These are phyloP conservation scores for Atractiella rhizophila DNA, from an alignment of 768 basidiomycete genomes.

Conservation along the genomic window DNA sequence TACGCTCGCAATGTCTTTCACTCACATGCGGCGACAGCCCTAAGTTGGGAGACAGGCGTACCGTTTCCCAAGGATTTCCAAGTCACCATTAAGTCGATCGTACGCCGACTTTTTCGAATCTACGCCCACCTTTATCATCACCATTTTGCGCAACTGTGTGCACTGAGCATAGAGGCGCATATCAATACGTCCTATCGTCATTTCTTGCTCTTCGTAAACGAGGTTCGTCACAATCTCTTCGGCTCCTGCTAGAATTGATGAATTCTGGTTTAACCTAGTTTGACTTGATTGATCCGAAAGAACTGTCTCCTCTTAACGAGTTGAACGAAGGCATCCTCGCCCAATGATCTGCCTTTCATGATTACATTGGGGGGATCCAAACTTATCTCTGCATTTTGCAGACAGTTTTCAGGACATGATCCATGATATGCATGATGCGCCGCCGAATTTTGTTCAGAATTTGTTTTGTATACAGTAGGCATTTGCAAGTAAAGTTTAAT, in stretches of 20 bases:
- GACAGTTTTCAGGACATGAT: no score
- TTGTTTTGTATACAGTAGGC: no score
- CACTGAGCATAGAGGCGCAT: slow-evolving; percentile 92
- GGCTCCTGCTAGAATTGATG: no score
- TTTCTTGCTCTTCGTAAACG: slow-evolving; percentile 88
- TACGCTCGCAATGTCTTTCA: slow-evolving; percentile 17
- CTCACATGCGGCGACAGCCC: no score
- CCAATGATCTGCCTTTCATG: background rate
- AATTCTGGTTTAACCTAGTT: slow-evolving; percentile 30
- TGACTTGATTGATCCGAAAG: slow-evolving; percentile 84
- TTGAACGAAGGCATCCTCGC: slow-evolving; percentile 64
- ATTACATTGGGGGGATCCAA: no score
- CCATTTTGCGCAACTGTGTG: slow-evolving; percentile 97
- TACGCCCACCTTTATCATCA: slow-evolving; percentile 98
- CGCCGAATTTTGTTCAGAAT: no score
- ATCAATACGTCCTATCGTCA: slow-evolving; percentile 95
- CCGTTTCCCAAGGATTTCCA: slow-evolving; percentile 75
- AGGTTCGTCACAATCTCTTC: slow-evolving; percentile 30
- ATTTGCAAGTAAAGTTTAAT: no score
- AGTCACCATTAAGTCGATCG: slow-evolving; percentile 70
- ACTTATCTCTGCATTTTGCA: no score
- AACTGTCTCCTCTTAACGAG: slow-evolving; percentile 78
- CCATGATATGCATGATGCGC: no score
- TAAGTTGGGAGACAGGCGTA: slow-evolving; percentile 37
- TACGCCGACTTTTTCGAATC: slow-evolving; percentile 76